Evolutionary conservation across 768 basidiomycete genomes (phyloP).

Genomic region (Suillus placidus): DNA sequence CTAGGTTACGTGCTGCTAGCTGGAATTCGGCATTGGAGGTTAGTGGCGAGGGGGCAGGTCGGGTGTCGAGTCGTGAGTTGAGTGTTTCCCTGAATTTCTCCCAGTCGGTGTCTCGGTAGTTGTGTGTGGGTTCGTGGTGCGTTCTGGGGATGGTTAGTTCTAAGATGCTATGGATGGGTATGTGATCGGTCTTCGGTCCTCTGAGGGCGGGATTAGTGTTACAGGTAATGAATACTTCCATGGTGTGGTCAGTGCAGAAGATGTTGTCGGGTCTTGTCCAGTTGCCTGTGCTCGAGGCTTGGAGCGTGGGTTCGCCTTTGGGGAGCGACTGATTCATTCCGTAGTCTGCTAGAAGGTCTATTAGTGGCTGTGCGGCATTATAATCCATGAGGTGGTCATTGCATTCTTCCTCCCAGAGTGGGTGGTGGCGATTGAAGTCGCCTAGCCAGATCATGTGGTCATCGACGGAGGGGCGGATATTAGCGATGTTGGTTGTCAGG

Average conservation of each 20-base stretch:
- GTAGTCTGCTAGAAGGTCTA: neutral
- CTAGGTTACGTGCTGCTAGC: neutral
- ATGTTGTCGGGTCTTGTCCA: neutral
- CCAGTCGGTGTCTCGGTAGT: neutral
- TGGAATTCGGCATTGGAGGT: neutral
- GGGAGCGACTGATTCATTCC: neutral
- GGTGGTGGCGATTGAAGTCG: neutral
- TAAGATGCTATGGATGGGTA: neutral
- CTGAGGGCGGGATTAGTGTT: neutral
- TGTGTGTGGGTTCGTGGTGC: neutral
- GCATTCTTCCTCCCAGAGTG: neutral
- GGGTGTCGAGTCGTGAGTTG: rapidly evolving
- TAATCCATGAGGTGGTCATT: neutral
- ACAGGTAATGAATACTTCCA: neutral
- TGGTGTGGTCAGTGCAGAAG: neutral
- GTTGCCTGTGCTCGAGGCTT: neutral
- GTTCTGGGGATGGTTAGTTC: neutral
- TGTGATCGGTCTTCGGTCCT: neutral
- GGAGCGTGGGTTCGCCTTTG: neutral
- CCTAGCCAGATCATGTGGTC: neutral
- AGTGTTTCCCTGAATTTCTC: neutral
- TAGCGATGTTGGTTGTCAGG: neutral
- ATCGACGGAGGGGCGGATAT: rapidly evolving
- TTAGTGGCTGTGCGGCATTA: neutral
- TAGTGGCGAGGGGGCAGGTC: rapidly evolving